Evolutionary conservation across 768 basidiomycete species (phyloP).

Genomic region (Mycena polygramma): DNA sequence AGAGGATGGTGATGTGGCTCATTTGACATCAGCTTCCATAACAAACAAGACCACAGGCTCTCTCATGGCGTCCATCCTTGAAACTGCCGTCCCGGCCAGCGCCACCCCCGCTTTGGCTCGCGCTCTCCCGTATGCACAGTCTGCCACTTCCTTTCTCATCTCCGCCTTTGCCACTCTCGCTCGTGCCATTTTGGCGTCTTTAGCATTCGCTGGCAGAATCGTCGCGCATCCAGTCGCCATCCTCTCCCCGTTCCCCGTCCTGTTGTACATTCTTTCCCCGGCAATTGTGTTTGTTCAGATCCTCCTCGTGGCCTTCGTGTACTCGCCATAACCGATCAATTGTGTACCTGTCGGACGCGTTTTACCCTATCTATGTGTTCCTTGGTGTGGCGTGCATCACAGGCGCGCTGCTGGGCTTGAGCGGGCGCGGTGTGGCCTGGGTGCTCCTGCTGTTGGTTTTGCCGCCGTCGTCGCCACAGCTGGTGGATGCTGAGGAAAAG

Average conservation of each 20-base stretch:
- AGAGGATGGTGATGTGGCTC: no score
- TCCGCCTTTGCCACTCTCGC: neutral
- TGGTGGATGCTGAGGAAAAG: neutral
- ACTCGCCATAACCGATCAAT: conserved; percentile 51
- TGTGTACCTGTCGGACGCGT: conserved; percentile 36
- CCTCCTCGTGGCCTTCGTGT: conserved; percentile 47
- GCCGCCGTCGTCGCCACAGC: no score
- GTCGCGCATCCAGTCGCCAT: conserved; percentile 7
- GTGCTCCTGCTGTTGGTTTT: neutral
- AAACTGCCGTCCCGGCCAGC: neutral
- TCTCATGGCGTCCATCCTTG: conserved; percentile 2
- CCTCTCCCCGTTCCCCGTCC: conserved; percentile 21
- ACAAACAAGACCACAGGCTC: neutral
- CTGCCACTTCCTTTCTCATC: neutral
- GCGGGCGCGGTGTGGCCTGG: conserved; percentile 38
- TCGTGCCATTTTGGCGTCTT: neutral
- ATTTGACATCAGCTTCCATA: neutral
- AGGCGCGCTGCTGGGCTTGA: conserved; percentile 48
- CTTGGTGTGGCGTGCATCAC: conserved; percentile 51
- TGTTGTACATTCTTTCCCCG: conserved; percentile 51
- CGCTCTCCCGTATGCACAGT: conserved; percentile 3
- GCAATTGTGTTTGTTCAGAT: conserved; percentile 46
- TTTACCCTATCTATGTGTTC: conserved; percentile 56
- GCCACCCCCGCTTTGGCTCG: conserved; percentile 12
- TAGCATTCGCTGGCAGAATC: conserved; percentile 4